Conservation (phyloP, 345 rosid species). For the Geranium rotundifolium region DNA sequence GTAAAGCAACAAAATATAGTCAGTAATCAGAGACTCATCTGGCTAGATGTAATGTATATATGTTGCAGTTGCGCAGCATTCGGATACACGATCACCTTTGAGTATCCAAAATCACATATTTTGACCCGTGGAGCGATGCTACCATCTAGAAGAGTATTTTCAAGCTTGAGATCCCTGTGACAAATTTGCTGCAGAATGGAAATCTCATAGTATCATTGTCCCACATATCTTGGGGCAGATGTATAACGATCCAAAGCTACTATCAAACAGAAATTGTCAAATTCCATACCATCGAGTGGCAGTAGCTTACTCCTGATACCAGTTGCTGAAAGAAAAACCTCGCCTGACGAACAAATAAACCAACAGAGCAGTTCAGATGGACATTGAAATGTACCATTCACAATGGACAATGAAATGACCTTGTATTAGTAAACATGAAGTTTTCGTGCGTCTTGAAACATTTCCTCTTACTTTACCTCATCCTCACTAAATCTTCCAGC, state of each 20-base stretch:
- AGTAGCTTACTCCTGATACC: slow-evolving; percentile 22
- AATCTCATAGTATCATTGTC: neutral
- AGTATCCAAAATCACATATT: slow-evolving; percentile 20
- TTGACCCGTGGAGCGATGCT: slow-evolving; percentile 13
- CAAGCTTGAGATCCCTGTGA: slow-evolving; percentile 17
- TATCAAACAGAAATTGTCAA: too few relatives aligned
- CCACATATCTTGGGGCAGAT: too few relatives aligned
- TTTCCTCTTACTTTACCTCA: slow-evolving; percentile 26
- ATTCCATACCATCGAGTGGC: slow-evolving; percentile 16
- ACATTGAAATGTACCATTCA: too few relatives aligned
- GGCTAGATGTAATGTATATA: neutral
- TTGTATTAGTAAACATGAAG: too few relatives aligned
- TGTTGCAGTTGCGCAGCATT: neutral
- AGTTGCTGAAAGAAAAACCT: slow-evolving; percentile 21
- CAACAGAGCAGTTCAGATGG: too few relatives aligned
- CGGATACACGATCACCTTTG: slow-evolving; percentile 8
- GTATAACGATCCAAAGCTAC: too few relatives aligned
- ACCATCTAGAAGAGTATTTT: slow-evolving; percentile 18
- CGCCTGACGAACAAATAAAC: slow-evolving; percentile 6
- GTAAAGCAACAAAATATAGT: neutral
- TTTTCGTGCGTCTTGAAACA: too few relatives aligned
- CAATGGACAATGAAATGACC: neutral
- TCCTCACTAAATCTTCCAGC: slow-evolving; percentile 35
- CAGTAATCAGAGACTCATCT: neutral
- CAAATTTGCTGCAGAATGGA: slow-evolving; percentile 14